Evolutionary conservation across 1,284 basidiomycete genomes (phyloP).

Genomic region (Stygiomarasmius scandens): DNA sequence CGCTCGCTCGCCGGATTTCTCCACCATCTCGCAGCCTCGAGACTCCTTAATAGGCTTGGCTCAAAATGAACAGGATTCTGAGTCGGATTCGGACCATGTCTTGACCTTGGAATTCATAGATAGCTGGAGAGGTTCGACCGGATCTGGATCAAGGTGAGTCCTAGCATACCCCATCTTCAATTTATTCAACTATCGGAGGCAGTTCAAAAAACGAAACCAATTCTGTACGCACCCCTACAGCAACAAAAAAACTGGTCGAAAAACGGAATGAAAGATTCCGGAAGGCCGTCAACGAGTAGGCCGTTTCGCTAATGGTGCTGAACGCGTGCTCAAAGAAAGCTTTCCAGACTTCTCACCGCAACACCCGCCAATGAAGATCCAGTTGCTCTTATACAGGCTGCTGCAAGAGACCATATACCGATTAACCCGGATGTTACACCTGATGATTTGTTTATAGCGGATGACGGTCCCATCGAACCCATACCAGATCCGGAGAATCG

Average conservation of each 20-base stretch:
- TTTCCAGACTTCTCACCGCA: slow-evolving; percentile 63
- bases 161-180: not conserved
- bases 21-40: slow-evolving; percentile 23
- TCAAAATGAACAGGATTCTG: slow-evolving; percentile 30
- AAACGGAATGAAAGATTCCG: slow-evolving; percentile 70
- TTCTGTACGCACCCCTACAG: slow-evolving; percentile 53
- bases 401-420: slow-evolving; percentile 72
- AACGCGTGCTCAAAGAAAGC: not conserved
- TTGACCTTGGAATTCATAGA: slow-evolving; percentile 78
- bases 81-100: slow-evolving; percentile 56
- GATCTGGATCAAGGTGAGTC: slow-evolving; percentile 29
- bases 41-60: slow-evolving; percentile 18
- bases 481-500: slow-evolving; percentile 57
- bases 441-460: slow-evolving; percentile 16
- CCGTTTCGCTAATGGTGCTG: not conserved
- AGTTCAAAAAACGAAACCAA: slow-evolving; percentile 27
- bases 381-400: slow-evolving; percentile 61
- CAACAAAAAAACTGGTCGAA: slow-evolving; percentile 74
- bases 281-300: slow-evolving; percentile 73
- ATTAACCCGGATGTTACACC: slow-evolving; percentile 47
- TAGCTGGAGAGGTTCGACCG: slow-evolving; percentile 45
- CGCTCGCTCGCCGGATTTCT: slow-evolving; percentile 43
- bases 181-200: not conserved
- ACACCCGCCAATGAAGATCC: slow-evolving; percentile 61
- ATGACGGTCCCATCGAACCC: slow-evolving; percentile 18